Evolutionary conservation across 495 filamentous ascomycete species (phyloP), one percentile per base, ranked within the genome.

Genomic region (Parmelia sp.): DNA sequence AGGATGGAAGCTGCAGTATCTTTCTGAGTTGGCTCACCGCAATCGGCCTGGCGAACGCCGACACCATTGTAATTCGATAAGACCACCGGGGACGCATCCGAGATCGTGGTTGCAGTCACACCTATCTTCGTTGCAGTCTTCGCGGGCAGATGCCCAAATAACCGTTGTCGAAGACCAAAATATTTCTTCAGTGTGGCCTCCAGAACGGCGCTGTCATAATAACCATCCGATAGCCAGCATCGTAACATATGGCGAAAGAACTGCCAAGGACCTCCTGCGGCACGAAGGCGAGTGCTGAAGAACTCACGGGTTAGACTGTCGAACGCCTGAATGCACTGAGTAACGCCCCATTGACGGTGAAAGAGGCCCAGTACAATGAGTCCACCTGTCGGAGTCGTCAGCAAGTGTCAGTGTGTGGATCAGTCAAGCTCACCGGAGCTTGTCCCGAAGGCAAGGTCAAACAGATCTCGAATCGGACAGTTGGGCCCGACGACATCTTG

Each of bases 41-140:
- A 61, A 35, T 61, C 25, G 25, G 17, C 35, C 23, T 31, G 9
- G 19, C 44, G 17, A 17, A 53, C 3, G 9, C n/a, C 17, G 15
- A 35, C 14, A 49, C 42, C 3, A n/a, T 65, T 65, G 23, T 65
- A 61, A 19, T 65, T 65, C 2, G 29, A 51, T n/a, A 61, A 65
- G 15, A 65, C 55, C 9, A 42, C 14, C 3, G 23, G 27, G 2
- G 23, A 60, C 51, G 57, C 29, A 37, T 60, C 29, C 12, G 11
- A 33, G 17, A 59, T 37, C 14, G 56, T 60, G 4, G 42, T 60
- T 14, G 27, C 31, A 23, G 45, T 65, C 14, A 65, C 29, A 42
- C 35, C 23, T 23, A 39, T 47, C 19, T 59, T 49, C 8, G 37
- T 61, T 12, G 29, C 29, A 15, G 9, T 33, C 29, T 36, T n/a